Evolutionary conservation across 306 rosid species (phyloP).

Genomic region (Ormosia emarginata): DNA sequence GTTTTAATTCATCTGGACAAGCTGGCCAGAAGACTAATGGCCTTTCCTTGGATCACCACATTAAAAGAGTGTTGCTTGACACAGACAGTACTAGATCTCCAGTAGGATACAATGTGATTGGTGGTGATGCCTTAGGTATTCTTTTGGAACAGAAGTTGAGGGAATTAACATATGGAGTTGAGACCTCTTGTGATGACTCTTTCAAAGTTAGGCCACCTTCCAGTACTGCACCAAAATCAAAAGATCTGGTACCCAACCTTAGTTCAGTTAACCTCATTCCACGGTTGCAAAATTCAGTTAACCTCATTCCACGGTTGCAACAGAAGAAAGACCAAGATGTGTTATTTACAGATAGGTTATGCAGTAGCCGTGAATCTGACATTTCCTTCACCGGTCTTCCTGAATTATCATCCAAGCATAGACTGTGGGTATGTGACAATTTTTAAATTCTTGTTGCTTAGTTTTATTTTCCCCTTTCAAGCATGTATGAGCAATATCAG

Average conservation of each 20-base stretch:
- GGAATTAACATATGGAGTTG: slow-evolving; percentile 54
- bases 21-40: slow-evolving; percentile 19
- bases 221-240: slow-evolving; percentile 31
- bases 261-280: slow-evolving; percentile 29
- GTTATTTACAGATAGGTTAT: slow-evolving; percentile 16
- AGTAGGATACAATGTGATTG: slow-evolving; percentile 50
- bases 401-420: slow-evolving; percentile 36
- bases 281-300: slow-evolving; percentile 29
- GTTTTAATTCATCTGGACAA: slow-evolving; percentile 42
- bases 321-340: slow-evolving; percentile 36
- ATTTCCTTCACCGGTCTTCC: slow-evolving; percentile 34
- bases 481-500: background rate
- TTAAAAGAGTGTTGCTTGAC: slow-evolving; percentile 42
- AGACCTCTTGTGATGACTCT: slow-evolving; percentile 38
- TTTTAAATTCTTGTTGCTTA: background rate
- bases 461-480: background rate
- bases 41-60: slow-evolving; percentile 34
- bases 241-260: slow-evolving; percentile 27
- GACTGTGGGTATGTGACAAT: slow-evolving; percentile 43
- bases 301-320: slow-evolving; percentile 26
- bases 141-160: slow-evolving; percentile 78
- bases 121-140: slow-evolving; percentile 66
- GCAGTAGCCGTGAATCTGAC: slow-evolving; percentile 30
- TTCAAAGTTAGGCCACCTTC: slow-evolving; percentile 35
- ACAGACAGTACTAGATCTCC: slow-evolving; percentile 49